Conservation (phyloP, 2,329 filamentous ascomycete genomes). For the Epichloe hybrida region DNA sequence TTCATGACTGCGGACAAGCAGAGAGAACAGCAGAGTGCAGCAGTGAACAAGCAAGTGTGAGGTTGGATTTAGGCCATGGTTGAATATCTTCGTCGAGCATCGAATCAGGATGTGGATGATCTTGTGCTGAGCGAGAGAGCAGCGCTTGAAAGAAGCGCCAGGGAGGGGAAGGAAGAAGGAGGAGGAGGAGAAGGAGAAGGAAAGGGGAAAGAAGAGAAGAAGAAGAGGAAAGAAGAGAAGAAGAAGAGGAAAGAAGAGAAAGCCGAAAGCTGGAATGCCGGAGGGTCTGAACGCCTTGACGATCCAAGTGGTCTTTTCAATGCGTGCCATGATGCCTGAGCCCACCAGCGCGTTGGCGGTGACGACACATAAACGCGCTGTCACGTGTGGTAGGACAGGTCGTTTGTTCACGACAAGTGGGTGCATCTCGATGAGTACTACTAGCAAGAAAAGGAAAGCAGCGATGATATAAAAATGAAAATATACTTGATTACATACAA, state of each 20-base stretch:
- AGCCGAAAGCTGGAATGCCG: background rate
- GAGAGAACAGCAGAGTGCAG: background rate
- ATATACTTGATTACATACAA: too few species aligned
- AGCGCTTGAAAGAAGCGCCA: background rate
- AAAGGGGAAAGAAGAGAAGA: background rate
- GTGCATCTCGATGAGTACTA: background rate
- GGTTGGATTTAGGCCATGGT: background rate
- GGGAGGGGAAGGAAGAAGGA: background rate
- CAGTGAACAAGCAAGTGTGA: background rate
- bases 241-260: background rate
- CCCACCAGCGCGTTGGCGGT: background rate
- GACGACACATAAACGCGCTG: constrained; percentile 10
- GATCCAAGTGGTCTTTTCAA: too few species aligned
- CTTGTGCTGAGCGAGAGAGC: background rate
- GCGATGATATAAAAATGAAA: too few species aligned
- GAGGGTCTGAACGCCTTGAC: too few species aligned
- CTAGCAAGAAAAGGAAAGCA: background rate
- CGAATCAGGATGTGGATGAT: background rate
- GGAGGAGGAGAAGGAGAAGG: background rate
- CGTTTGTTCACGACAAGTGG: background rate
- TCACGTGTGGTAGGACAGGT: constrained; percentile 11
- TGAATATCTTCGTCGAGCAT: background rate
- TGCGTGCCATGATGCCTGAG: background rate
- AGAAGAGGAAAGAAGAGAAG: background rate
- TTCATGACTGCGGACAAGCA: constrained; percentile 18